Percentiles rank a stretch among this genome's conserved stretches.
These are phyloP conservation scores for Hypoxylon sp. DNA, from an alignment of 2,329 filamentous ascomycete species.

Conservation along the genomic window DNA sequence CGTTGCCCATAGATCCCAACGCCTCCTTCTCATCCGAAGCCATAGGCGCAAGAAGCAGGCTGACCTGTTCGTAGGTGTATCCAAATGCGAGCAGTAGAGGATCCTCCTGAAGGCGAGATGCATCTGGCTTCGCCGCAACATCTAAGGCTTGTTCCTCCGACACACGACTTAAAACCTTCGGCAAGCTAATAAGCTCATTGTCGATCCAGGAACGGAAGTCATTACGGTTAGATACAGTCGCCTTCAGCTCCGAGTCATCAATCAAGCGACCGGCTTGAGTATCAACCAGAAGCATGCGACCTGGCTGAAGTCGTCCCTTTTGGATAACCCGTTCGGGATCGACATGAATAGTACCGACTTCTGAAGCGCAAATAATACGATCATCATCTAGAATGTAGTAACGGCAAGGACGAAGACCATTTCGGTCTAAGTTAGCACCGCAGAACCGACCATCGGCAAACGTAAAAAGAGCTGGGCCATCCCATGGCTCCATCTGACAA, in stretches of 20 bases:
- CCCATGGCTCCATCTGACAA: conserved; percentile 99
- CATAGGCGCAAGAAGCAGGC: conserved; percentile 92
- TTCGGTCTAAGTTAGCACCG: conserved; percentile 95
- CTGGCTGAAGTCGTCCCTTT: conserved; percentile 93
- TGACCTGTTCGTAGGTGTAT: conserved; percentile 96
- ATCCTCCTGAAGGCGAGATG: conserved; percentile 83
- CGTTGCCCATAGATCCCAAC: conserved; percentile 97
- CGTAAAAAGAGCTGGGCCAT: conserved; percentile 95
- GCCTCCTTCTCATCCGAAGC: conserved; percentile 97
- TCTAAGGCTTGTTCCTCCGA: conserved; percentile 70
- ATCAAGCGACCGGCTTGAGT: conserved; percentile 92
- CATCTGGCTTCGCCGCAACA: conserved; percentile 76
- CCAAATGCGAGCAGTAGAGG: conserved; percentile 88
- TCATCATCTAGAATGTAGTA: conserved; percentile 98
- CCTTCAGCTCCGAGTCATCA: conserved; percentile 92
- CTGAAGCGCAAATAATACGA: conserved; percentile 95
- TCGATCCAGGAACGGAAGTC: conserved; percentile 93
- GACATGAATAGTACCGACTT: conserved; percentile 93
- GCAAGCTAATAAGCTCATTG: conserved; percentile 85
- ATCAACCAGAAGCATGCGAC: conserved; percentile 96
- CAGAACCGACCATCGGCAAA: conserved; percentile 98
- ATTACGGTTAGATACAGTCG: conserved; percentile 85
- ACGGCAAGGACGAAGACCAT: conserved; percentile 93
- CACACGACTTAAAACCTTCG: conserved; percentile 77
- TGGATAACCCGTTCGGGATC: conserved; percentile 92